Evolutionary conservation across 2,329 filamentous ascomycete species (phyloP), one percentile per base, ranked within the genome.

Genomic region (Exophiala mesophila): DNA sequence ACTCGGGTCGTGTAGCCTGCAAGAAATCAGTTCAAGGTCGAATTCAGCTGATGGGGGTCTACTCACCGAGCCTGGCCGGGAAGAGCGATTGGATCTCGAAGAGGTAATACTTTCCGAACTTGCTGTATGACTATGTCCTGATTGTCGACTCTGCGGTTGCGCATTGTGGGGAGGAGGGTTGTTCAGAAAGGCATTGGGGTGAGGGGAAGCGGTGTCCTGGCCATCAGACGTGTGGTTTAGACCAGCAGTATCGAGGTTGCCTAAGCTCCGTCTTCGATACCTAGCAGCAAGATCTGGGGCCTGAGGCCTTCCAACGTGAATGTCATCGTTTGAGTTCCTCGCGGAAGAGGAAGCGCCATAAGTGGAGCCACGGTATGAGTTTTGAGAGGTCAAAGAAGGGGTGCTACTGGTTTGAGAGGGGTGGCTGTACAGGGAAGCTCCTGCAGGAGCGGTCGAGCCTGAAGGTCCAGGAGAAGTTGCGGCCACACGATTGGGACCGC

Each of bases 231-330:
- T 40, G 59, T 60, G 47, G 59, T 59, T 59, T 43, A 68, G 56
- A 44, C 62, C 59, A 39, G 63, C 59, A 31, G 63, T 65, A 53
- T 76, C 72, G 47, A 83, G 67, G 43, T 79, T 83, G 53, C 86
- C 86, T 68, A 94, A 77, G 65, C 88, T 96, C 53, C 88, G 80
- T 59, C 88, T 80, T 55, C 88, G 77, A 64, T 88, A 84, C 59
- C 86, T 77, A 64, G 84, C 88, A 7, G 81, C 77, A 24, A 83
- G 74, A 19, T 90, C 87, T 13, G 77, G 71, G 62, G 41, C 73
- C 56, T 73, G 70, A 46, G 31, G 57, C 59, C 32, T 40, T 4
- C 48, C 47, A 24, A 87, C 59, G 42, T 80, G 76, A 59, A 81
- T 78, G 55, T 92, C 86, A 62, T 94, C 87, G 35, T 76, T 74